These are phyloP conservation scores for Rhodomyrtus psidioides DNA, from an alignment of 441 rosid genomes.

Conservation along the genomic window DNA sequence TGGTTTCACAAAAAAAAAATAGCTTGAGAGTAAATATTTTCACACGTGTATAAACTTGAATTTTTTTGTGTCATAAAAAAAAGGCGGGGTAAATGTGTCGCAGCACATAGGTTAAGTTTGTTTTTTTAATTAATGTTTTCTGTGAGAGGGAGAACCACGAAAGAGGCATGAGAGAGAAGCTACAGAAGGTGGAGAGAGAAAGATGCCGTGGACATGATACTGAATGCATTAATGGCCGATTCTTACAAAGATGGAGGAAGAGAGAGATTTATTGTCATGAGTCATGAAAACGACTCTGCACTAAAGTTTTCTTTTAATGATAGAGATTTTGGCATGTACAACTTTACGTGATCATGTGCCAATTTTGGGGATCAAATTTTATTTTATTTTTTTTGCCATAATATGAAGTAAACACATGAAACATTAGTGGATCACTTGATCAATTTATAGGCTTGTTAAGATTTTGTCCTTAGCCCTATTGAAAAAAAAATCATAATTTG, in stretches of 20 bases:
- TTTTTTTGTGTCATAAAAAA: too few relatives aligned
- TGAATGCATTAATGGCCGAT: neutral
- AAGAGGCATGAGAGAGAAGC: neutral
- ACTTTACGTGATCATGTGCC: neutral
- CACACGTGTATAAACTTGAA: rapidly evolving
- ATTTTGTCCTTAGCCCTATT: neutral
- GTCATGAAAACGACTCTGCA: neutral
- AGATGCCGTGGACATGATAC: neutral
- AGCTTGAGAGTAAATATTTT: too few relatives aligned
- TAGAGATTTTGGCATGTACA: neutral
- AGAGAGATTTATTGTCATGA: neutral
- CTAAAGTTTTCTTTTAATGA: neutral
- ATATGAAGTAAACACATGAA: neutral
- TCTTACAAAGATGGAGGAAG: neutral
- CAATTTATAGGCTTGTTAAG: neutral
- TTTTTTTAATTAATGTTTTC: too few relatives aligned
- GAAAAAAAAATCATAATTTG: neutral
- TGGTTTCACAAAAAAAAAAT: too few relatives aligned
- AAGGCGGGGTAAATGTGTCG: too few relatives aligned
- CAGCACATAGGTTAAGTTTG: too few relatives aligned
- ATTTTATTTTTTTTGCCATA: too few relatives aligned
- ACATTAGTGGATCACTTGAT: neutral
- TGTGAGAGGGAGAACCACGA: neutral
- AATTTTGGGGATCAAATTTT: neutral
- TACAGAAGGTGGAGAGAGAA: neutral